Percentiles rank a stretch among this genome's conserved stretches.
These are phyloP conservation scores for Spathaspora boniae DNA, from an alignment of 805 yeast genomes.

Conservation along the genomic window DNA sequence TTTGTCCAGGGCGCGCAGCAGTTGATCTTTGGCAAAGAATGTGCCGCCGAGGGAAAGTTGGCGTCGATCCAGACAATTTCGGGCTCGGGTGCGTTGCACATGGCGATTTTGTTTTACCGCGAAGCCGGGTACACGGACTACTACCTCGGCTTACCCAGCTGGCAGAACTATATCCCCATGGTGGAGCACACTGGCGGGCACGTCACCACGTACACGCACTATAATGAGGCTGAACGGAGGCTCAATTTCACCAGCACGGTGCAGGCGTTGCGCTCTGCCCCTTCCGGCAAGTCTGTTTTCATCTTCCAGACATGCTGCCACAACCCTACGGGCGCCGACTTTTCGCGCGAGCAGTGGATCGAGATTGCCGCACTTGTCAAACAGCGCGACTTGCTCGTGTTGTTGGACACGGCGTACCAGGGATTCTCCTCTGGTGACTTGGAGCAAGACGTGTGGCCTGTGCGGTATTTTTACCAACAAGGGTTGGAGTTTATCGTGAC, in stretches of 20 bases:
- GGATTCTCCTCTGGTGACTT: slow-evolving; percentile 55
- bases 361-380: slow-evolving; percentile 24
- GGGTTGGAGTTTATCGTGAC: slow-evolving; percentile 42
- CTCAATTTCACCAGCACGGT: slow-evolving; percentile 27
- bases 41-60: slow-evolving; percentile 21
- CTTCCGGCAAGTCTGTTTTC: slow-evolving; percentile 30
- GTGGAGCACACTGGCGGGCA: slow-evolving; percentile 28
- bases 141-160: slow-evolving; percentile 37
- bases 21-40: slow-evolving; percentile 32
- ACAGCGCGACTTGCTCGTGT: slow-evolving; percentile 22
- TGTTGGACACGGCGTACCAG: slow-evolving; percentile 42
- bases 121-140: slow-evolving; percentile 21
- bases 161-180: slow-evolving; percentile 39
- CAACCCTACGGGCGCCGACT: slow-evolving; percentile 45
- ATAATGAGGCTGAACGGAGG: slow-evolving; percentile 22
- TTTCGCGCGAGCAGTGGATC: slow-evolving; percentile 34
- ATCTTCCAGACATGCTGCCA: slow-evolving; percentile 43
- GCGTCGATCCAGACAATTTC: slow-evolving; percentile 38
- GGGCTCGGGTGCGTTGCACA: slow-evolving; percentile 42
- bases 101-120: slow-evolving; percentile 29
- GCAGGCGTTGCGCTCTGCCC: slow-evolving; percentile 26
- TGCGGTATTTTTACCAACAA: slow-evolving; percentile 29
- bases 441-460: slow-evolving; percentile 46
- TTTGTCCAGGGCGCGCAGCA: slow-evolving; percentile 31
- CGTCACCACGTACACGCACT: slow-evolving; percentile 26